Evolutionary conservation across 305 asterid species (phyloP).

Genomic region (Stenogyne calaminthoides): DNA sequence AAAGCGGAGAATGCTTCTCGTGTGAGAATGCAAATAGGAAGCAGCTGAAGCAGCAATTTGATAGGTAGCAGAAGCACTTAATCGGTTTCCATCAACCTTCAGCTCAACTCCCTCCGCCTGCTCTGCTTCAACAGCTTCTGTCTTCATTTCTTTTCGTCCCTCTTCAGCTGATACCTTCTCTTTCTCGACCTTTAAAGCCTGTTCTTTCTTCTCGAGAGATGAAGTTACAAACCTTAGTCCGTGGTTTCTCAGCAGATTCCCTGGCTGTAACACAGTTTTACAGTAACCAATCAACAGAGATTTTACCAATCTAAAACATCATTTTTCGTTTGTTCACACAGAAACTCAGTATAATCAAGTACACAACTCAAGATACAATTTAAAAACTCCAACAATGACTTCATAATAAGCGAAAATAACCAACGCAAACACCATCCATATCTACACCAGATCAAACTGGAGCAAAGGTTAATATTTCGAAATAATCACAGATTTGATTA

Average conservation of each 20-base stretch:
- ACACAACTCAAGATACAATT: neutral
- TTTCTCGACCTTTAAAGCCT: conserved; percentile 49
- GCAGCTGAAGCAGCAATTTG: conserved; percentile 95
- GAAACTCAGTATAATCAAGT: neutral
- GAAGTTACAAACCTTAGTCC: conserved; percentile 70
- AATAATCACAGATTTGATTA: neutral
- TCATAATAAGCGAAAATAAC: neutral
- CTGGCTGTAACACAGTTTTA: conserved; percentile 51
- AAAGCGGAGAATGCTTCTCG: conserved; percentile 65
- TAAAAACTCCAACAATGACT: neutral
- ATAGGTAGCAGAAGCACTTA: conserved; percentile 73
- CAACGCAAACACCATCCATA: neutral
- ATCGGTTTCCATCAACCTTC: conserved; percentile 37
- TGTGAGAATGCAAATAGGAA: conserved; percentile 83
- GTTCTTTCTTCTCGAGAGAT: conserved; percentile 84
- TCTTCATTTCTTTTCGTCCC: conserved; percentile 29
- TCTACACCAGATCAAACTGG: neutral
- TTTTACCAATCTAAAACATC: conserved; percentile 2
- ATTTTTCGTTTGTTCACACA: neutral
- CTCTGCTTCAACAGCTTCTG: conserved; percentile 32
- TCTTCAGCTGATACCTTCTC: conserved; percentile 47
- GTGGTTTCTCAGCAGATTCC: conserved; percentile 59
- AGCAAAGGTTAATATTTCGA: neutral
- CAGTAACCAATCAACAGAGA: conserved; percentile 25
- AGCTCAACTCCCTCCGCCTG: conserved; percentile 25